Conservation (phyloP, 2,329 filamentous ascomycete genomes). For the Cryoendolithus antarcticus region DNA sequence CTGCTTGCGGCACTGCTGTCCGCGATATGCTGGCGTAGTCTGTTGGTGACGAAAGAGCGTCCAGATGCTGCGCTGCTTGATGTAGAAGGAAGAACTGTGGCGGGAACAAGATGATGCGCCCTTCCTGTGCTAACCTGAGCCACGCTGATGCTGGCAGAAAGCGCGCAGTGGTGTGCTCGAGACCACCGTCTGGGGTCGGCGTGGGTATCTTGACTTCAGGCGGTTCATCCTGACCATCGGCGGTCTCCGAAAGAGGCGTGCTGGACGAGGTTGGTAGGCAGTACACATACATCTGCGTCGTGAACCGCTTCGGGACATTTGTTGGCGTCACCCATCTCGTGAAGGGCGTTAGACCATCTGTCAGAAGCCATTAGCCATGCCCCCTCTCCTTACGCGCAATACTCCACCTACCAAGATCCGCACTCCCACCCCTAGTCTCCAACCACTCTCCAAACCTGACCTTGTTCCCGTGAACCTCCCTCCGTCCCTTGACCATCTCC, state of each 20-base stretch:
- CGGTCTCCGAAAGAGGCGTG: constrained; percentile 17
- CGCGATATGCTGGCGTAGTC: constrained; percentile 19
- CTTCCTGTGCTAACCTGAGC: constrained; percentile 49
- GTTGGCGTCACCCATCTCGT: constrained; percentile 84
- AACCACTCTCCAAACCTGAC: constrained; percentile 58
- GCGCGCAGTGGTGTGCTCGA: constrained; percentile 61
- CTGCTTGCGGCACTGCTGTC: constrained; percentile 18
- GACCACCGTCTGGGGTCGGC: constrained; percentile 58
- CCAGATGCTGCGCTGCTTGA: constrained; percentile 28
- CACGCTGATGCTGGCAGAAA: constrained; percentile 63
- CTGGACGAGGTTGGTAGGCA: constrained; percentile 50
- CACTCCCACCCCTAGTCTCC: constrained; percentile 40
- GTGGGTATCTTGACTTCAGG: constrained; percentile 49
- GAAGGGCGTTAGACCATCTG: constrained; percentile 62
- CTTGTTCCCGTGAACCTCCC: constrained; percentile 53
- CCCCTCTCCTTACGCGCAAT: not conserved
- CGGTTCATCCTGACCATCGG: constrained; percentile 16
- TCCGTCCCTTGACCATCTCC: constrained; percentile 54
- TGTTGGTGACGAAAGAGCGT: constrained; percentile 17
- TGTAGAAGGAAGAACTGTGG: constrained; percentile 70
- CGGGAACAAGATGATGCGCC: constrained; percentile 74
- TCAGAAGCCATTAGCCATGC: not conserved
- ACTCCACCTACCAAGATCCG: constrained; percentile 49
- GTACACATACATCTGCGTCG: constrained; percentile 95
- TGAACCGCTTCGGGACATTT: constrained; percentile 63